These are phyloP conservation scores for Sarocladium brachiariae DNA, from an alignment of 2,329 filamentous ascomycete species.

Conservation along the genomic window DNA sequence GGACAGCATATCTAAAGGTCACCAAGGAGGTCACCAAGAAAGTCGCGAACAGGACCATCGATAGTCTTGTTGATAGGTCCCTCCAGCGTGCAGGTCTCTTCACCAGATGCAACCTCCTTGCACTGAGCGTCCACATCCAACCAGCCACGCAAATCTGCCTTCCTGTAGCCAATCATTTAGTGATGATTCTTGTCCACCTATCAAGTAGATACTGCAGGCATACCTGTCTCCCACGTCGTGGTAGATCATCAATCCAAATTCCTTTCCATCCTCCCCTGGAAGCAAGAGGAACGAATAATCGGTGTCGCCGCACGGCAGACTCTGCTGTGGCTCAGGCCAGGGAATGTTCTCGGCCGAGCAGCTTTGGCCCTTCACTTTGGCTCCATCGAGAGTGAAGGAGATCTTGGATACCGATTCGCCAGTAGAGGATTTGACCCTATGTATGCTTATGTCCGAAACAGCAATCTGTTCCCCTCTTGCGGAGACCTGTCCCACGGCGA, in stretches of 20 bases:
- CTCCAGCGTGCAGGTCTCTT: constrained; percentile 13
- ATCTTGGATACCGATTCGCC: constrained; percentile 9
- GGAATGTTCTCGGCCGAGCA: constrained; percentile 13
- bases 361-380: constrained; percentile 10
- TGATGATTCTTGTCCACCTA: not conserved
- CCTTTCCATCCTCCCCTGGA: not conserved
- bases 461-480: constrained; percentile 11
- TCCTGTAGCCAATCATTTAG: not conserved
- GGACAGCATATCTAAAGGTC: not conserved
- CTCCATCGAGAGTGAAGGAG: constrained; percentile 13
- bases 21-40: not conserved
- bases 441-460: constrained; percentile 12
- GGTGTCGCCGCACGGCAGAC: not conserved
- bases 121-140: constrained; percentile 12
- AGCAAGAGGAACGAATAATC: constrained; percentile 5
- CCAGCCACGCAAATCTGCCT: constrained; percentile 14
- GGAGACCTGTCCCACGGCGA: not conserved
- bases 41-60: constrained; percentile 12
- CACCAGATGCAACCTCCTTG: constrained; percentile 13
- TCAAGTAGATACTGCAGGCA: not conserved
- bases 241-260: constrained; percentile 6
- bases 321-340: constrained; percentile 10
- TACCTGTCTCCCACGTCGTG: constrained; percentile 6
- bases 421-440: not conserved
- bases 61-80: constrained; percentile 12